phyloP scores from a whole-genome alignment of 1,284 basidiomycete species.

The Pseudozyma sp. region DNA sequence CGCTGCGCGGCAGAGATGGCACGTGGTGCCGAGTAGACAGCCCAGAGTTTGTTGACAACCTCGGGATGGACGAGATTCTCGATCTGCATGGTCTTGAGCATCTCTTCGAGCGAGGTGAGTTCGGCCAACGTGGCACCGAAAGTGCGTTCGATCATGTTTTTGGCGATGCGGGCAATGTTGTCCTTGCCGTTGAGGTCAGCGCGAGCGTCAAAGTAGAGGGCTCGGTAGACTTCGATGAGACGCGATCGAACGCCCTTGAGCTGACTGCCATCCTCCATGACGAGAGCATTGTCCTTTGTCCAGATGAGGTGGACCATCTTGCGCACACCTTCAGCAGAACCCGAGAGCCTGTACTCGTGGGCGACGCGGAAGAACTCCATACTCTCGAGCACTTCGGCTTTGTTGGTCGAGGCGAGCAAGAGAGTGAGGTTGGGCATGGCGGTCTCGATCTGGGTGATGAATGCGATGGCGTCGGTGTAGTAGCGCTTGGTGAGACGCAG shows the following conservation, averaged over 20 bases:
- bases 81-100: slow-evolving; percentile 93
- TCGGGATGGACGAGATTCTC: slow-evolving; percentile 82
- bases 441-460: slow-evolving; percentile 84
- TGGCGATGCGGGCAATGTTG: slow-evolving; percentile 92
- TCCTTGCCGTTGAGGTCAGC: slow-evolving; percentile 77
- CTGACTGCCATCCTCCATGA: slow-evolving; percentile 82
- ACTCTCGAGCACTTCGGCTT: slow-evolving; percentile 91
- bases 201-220: slow-evolving; percentile 80
- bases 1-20: slow-evolving; percentile 80
- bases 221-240: slow-evolving; percentile 89
- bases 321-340: slow-evolving; percentile 78
- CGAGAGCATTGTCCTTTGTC: slow-evolving; percentile 91
- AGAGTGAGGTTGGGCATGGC: slow-evolving; percentile 81
- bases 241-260: slow-evolving; percentile 87
- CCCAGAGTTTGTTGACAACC: slow-evolving; percentile 91
- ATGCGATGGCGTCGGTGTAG: slow-evolving; percentile 85
- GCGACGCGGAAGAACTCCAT: slow-evolving; percentile 94
- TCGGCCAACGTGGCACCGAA: slow-evolving; percentile 85
- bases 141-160: slow-evolving; percentile 83
- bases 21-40: slow-evolving; percentile 77
- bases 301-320: slow-evolving; percentile 98
- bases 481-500: slow-evolving; percentile 87
- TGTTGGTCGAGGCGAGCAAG: slow-evolving; percentile 88
- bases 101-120: slow-evolving; percentile 92
- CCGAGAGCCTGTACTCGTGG: slow-evolving; percentile 83